Conservation (phyloP, 2,329 filamentous ascomycete genomes). For the Fusarium globosum region DNA sequence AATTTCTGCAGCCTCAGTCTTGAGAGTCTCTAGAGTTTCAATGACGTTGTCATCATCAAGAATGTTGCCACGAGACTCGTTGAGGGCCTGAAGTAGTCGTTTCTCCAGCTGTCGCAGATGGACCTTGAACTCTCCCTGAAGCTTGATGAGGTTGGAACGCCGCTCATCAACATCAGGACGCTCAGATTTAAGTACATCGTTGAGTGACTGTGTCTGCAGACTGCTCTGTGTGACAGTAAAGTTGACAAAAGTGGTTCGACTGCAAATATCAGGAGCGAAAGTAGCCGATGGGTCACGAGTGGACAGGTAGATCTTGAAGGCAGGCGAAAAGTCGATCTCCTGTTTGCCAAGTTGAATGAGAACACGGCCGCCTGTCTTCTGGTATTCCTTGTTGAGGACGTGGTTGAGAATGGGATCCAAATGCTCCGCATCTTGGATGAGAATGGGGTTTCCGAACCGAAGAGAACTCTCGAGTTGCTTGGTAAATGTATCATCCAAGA, state of each 20-base stretch:
- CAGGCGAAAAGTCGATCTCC: conserved; percentile 98
- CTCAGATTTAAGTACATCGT: conserved; percentile 97
- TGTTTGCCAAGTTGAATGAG: conserved; percentile 98
- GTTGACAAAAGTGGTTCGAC: conserved; percentile 98
- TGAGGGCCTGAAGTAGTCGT: conserved; percentile 90
- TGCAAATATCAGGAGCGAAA: conserved; percentile 97
- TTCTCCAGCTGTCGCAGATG: conserved; percentile 96
- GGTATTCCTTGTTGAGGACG: conserved; percentile 99
- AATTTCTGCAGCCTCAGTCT: conserved; percentile 97
- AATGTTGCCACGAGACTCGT: conserved; percentile 97
- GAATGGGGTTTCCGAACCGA: conserved; percentile 96
- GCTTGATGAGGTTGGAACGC: conserved; percentile 96
- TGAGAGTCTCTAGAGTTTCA: conserved; percentile 95
- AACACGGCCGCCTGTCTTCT: conserved; percentile 96
- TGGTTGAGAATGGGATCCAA: conserved; percentile 97
- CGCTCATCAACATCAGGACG: conserved; percentile 96
- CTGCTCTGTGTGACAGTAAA: conserved; percentile 99
- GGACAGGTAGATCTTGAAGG: conserved; percentile 94
- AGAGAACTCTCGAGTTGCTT: conserved; percentile 97
- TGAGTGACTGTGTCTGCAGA: conserved; percentile 96
- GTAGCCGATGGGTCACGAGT: conserved; percentile 95
- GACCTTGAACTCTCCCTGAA: conserved; percentile 99
- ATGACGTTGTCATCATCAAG: conserved; percentile 98
- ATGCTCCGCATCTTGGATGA: conserved; percentile 98
- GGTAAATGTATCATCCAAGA: conserved; percentile 96